Base-by-base conservation (phyloP, 1,139 yeast genomes). In the Suhomyces choctaworum region DNA sequence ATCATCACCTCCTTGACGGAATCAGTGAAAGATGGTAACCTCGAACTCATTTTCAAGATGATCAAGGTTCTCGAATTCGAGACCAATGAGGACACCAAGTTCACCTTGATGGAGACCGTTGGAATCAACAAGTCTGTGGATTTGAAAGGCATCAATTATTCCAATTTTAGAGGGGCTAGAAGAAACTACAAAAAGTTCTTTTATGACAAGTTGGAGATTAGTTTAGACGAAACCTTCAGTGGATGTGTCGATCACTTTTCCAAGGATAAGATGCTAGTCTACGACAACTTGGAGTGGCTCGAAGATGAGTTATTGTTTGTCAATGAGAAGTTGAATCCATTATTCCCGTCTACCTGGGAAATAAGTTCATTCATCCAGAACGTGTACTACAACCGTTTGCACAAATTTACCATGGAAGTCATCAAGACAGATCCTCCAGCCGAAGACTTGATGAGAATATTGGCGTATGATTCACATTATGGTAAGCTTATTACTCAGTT, bases 31-130 rank as follows among this genome's bases (percentile, higher is more conserved):
- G 79, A 76, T 19, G 82, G 80, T 1, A 87, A 90, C 54, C 60
- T 64, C 21, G 78, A 83, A 19, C 64, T 89, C 44, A 80, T 87
- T 1, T 82, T 80, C 29, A 78, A 92, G 37, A 58, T 86, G 31
- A 79, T 89, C 25, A 83, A 86, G 46, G 76, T 94, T 19, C 70
- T 94, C 27, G 95, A 89, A 44, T 73, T 67, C 45, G 99, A 94
- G 56, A 85, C 84, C 45, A 69, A 74, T 25, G 89, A 85, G 50
- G 98, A 92, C 51, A 58, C 80, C 41, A 80, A 81, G 47, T 68
- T 80, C 21, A 55, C 64, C 7, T 65, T 83, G n/a, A 63, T 76
- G 40, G 59, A 68, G 27, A 70, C 69, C 32, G 65, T 81, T 29
- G 56, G 54, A 36, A 57, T 62, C 45, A 51, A 43, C 32, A 30